These are phyloP conservation scores for Xylariaceae sp. DNA, from an alignment of 2,329 filamentous ascomycete genomes.

Conservation along the genomic window DNA sequence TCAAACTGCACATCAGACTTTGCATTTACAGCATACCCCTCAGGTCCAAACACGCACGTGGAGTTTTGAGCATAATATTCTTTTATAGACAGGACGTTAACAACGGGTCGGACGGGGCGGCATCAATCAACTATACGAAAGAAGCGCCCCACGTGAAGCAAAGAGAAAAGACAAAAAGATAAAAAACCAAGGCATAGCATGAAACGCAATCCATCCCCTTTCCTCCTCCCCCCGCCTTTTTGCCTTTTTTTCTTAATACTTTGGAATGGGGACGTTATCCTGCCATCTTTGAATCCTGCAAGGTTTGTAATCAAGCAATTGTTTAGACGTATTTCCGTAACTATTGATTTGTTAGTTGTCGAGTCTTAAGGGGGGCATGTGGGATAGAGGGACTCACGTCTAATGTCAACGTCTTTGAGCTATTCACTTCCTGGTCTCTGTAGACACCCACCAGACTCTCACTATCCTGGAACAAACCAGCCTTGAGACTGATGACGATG, in stretches of 20 bases:
- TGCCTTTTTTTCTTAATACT: neutral
- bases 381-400: constrained; percentile 63
- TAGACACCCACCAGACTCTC: constrained; percentile 95
- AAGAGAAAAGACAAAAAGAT: neutral
- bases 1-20: no score
- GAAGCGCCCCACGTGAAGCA: no score
- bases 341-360: constrained; percentile 21
- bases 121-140: constrained; percentile 1
- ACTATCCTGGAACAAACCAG: constrained; percentile 90
- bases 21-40: no score
- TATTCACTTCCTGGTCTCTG: constrained; percentile 89
- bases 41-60: no score
- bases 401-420: constrained; percentile 81
- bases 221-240: neutral
- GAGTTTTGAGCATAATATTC: neutral
- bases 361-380: neutral
- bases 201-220: neutral
- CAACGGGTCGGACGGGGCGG: neutral
- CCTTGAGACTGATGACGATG: constrained; percentile 95
- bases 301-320: neutral
- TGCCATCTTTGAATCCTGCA: neutral
- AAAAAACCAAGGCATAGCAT: neutral
- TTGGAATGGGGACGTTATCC: neutral
- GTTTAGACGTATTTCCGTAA: constrained; percentile 27
- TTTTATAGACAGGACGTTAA: neutral